phyloP scores from a whole-genome alignment of 1,284 basidiomycete genomes.

The Amylostereum chailletii region DNA sequence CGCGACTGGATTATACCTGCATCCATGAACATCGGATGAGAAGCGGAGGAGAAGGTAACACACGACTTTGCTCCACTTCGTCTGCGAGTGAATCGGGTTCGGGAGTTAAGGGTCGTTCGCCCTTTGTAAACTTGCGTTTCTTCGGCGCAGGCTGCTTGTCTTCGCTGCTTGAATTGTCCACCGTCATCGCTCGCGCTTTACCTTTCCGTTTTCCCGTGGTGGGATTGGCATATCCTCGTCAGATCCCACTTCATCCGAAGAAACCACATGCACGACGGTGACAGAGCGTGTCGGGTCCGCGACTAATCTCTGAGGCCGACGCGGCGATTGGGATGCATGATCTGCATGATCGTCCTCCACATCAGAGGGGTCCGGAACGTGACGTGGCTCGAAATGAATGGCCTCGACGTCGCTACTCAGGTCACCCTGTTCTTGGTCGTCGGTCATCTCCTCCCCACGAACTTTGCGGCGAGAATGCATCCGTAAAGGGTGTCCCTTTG shows the following conservation, averaged over 20 bases:
- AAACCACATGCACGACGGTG: neutral
- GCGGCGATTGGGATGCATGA: conserved; percentile 16
- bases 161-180: conserved; percentile 9
- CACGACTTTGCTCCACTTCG: neutral
- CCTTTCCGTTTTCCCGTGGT: neutral
- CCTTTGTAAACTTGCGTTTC: conserved; percentile 4
- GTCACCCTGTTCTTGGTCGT: too few relatives aligned
- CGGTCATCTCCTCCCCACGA: too few relatives aligned
- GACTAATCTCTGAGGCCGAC: conserved; percentile 22
- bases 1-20: conserved; percentile 57
- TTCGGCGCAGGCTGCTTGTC: conserved; percentile 10
- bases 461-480: too few relatives aligned
- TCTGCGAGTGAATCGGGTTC: neutral
- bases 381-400: conserved; percentile 38
- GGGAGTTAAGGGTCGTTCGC: conserved; percentile 6
- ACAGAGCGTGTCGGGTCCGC: neutral
- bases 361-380: conserved; percentile 15
- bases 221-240: neutral
- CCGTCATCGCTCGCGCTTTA: neutral
- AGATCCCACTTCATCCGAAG: neutral
- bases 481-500: too few relatives aligned
- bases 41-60: neutral
- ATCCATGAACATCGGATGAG: conserved; percentile 1
- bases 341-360: conserved; percentile 23
- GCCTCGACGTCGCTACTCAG: conserved; percentile 37